Conservation (phyloP, 768 basidiomycete genomes). For the Phylloporus sp. region DNA sequence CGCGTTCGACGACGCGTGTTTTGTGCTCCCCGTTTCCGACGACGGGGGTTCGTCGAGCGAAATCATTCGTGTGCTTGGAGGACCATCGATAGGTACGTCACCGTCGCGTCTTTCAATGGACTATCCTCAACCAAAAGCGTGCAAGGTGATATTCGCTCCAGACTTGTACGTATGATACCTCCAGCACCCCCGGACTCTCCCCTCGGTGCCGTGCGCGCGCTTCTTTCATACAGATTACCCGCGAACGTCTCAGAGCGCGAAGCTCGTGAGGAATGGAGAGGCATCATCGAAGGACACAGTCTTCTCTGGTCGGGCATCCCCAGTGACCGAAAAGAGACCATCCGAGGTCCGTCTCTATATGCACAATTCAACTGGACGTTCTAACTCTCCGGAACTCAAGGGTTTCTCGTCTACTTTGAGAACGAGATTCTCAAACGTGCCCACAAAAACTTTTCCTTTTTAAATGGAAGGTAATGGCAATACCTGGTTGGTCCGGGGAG, state of each 20-base stretch:
- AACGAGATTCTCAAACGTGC: constrained; percentile 81
- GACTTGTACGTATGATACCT: constrained; percentile 85
- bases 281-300: constrained; percentile 86
- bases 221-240: constrained; percentile 80
- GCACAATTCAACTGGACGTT: not conserved
- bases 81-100: constrained; percentile 70
- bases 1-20: constrained; percentile 73
- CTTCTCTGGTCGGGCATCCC: constrained; percentile 81
- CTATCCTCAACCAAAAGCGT: constrained; percentile 3
- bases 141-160: constrained; percentile 81
- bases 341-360: constrained; percentile 55
- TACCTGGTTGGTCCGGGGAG: constrained; percentile 5
- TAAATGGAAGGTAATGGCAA: constrained; percentile 79
- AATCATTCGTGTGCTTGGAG: constrained; percentile 86
- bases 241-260: constrained; percentile 60
- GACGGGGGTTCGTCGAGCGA: constrained; percentile 95
- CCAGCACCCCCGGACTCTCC: constrained; percentile 52
- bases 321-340: constrained; percentile 84
- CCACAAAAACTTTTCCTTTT: constrained; percentile 91
- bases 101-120: constrained; percentile 9
- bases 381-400: constrained; percentile 35
- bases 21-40: constrained; percentile 90
- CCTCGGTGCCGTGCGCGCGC: constrained; percentile 64
- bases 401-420: constrained; percentile 91
- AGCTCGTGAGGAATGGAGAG: constrained; percentile 86